phyloP scores from a whole-genome alignment of 768 basidiomycete genomes.

The Mycena metata region DNA sequence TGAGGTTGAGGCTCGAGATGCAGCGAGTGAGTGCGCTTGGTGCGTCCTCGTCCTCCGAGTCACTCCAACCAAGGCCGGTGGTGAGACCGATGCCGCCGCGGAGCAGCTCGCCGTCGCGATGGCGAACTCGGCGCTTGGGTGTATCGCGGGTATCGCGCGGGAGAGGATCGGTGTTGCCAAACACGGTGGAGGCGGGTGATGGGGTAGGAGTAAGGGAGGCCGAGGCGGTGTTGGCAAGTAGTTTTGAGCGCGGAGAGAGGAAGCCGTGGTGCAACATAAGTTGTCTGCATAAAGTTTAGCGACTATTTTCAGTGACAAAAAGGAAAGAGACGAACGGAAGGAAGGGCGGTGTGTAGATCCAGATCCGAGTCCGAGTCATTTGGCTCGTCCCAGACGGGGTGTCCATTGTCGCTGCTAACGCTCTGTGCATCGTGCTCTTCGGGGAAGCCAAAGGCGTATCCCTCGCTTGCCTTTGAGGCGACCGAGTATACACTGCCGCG shows the following conservation, averaged over 20 bases:
- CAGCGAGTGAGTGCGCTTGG: constrained; percentile 76
- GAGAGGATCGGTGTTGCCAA: constrained; percentile 22
- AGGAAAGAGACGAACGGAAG: constrained; percentile 63
- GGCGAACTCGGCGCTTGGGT: constrained; percentile 65
- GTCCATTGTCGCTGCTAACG: constrained; percentile 41
- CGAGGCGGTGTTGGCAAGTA: constrained; percentile 55
- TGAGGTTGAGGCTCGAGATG: constrained; percentile 68
- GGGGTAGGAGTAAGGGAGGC: constrained; percentile 17
- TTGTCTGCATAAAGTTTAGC: constrained; percentile 54
- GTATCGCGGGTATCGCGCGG: constrained; percentile 60
- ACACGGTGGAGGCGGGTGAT: constrained; percentile 11
- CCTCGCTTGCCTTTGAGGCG: constrained; percentile 9
- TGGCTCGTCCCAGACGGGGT: constrained; percentile 47
- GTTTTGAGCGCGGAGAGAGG: constrained; percentile 74
- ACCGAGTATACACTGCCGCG: constrained; percentile 19
- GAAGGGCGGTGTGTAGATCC: constrained; percentile 77
- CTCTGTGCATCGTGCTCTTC: constrained; percentile 32
- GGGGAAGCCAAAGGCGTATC: constrained; percentile 36
- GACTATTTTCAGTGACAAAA: constrained; percentile 23
- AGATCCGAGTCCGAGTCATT: constrained; percentile 74
- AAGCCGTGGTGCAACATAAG: constrained; percentile 77
- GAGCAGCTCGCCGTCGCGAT: constrained; percentile 71
- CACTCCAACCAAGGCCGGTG: constrained; percentile 82
- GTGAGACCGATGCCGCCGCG: constrained; percentile 77
- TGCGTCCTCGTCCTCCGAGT: constrained; percentile 84